Base-by-base conservation (phyloP, 2,329 filamentous ascomycete species). In the Didymella sp. region DNA sequence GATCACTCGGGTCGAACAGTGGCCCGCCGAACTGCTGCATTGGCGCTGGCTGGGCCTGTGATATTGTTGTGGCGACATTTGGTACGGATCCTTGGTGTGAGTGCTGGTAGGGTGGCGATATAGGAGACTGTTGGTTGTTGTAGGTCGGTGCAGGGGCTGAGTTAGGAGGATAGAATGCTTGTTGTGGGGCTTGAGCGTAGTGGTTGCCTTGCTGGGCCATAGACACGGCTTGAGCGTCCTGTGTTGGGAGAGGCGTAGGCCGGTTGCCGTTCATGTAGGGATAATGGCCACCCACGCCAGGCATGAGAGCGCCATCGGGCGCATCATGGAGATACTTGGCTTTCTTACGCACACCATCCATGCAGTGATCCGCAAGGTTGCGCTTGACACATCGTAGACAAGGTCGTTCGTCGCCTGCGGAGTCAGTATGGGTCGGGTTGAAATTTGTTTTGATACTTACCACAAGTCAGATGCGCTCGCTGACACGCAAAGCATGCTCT, bases 251-350 rank as follows among this genome's bases (percentile, higher is more conserved):
- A 33, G 70, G 67, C 57, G 66, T 63, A 79, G 79, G 59, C 75
- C 79, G 68, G 81, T 81, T 65, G 78, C 77, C 68, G 79, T 78
- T 72, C 80, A 74, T 67, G 77, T 78, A 76, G 76, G 81, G 85
- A 70, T 89, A 91, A 69, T 86, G 89, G 27, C 88, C 86, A 5
- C 89, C 88, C 44, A 95, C 84, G 38, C 95, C 92, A n/a, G 93
- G 91, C 73, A 94, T 85, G 60, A 97, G 82, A 42, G 92, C 92
- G 74, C 96, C 92, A 49, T 92, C 87, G 31, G 94, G 93, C 24
- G 94, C 92, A 82, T 98, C 95, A 73, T 98, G 93, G 54, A 99
- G 89, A 76, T 99, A 99, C 77, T 99, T 99, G 49, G 95, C 95
- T 83, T 98, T 99, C 79, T 99, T 99, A 62, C 95, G 89, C 48